Conservation (phyloP, 2,329 filamentous ascomycete species). For the Monilinia fructicola region DNA sequence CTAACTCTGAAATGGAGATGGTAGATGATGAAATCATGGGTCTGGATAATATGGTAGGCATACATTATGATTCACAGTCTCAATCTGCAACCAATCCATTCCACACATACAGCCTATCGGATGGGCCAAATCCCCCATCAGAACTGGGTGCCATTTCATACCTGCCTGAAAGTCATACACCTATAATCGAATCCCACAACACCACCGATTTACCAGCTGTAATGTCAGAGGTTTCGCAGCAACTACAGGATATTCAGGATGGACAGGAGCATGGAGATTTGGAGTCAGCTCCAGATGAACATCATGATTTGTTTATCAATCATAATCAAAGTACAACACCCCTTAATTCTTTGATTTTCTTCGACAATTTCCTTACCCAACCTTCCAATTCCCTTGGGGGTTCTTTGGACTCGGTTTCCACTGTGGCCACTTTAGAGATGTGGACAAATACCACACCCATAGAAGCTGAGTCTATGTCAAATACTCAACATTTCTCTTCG, state of each 20-base stretch:
- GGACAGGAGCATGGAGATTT: slow-evolving; percentile 36
- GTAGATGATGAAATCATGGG: slow-evolving; percentile 36
- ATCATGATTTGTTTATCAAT: slow-evolving; percentile 30
- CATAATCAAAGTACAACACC: slow-evolving; percentile 38
- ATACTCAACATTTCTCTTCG: slow-evolving; percentile 15
- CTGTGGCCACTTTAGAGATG: no score
- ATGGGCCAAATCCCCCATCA: background rate
- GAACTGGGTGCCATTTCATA: background rate
- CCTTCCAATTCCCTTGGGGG: background rate
- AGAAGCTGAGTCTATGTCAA: no score
- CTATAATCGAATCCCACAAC: background rate
- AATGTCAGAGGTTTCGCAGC: slow-evolving; percentile 37
- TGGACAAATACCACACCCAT: no score
- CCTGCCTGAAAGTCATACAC: background rate
- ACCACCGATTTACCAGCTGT: slow-evolving; percentile 32
- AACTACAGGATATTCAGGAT: slow-evolving; percentile 39
- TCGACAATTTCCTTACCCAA: background rate
- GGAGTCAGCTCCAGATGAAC: slow-evolving; percentile 25
- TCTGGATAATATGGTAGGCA: slow-evolving; percentile 27
- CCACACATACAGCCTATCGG: background rate
- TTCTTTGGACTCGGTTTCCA: no score
- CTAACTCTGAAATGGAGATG: slow-evolving; percentile 34
- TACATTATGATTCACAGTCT: slow-evolving; percentile 11
- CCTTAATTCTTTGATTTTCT: slow-evolving; percentile 30
- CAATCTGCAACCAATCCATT: background rate